Evolutionary conservation across 805 yeast genomes (phyloP), one percentile per base, ranked within the genome.

Genomic region (Yamadazyma philogaea): DNA sequence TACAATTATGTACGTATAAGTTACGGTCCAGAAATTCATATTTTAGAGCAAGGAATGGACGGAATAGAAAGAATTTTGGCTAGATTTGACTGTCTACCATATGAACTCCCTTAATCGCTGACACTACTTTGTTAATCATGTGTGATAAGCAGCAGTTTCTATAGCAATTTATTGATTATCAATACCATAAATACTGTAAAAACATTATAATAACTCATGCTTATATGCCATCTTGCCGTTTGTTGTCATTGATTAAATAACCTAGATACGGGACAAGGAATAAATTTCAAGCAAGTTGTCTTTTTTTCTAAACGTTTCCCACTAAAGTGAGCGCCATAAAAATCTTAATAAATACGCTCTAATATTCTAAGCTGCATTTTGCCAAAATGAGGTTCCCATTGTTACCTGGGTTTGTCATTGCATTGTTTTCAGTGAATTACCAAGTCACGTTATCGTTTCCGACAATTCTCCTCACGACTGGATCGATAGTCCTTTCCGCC

Each of bases 1-100:
- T 78, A 77, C 53, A 75, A 77, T 42, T 78, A 68, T 50, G 80
- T 78, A 12, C 63, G 84, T 55, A 64, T 78, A 46, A 76, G 82
- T 40, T 78, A 78, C 51, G 84, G 84, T 1, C 83, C 84, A 3
- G 82, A 77, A 42, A 47, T 77, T 48, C 68, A 66, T 18, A 68
- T 70, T 30, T 59, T 78, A 49, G 77, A 64, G 34, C 59, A 61
- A 48, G 84, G 83, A 18, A 77, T 78, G 82, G 82, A 78, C 51
- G 79, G 81, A 6, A 77, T 78, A 40, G 81, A 78, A 51, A 52
- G 69, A 12, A 75, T 78, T 19, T 60, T 75, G 49, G 45, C 56
- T 8, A 61, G 74, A 43, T 74, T 70, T 49, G 63, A 61, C 17
- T 71, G 75, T 44, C 57, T 73, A 28, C 75, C 75, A 12, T 61